These are phyloP conservation scores for Lentinus tigrinus DNA, from an alignment of 768 basidiomycete species.

Conservation along the genomic window DNA sequence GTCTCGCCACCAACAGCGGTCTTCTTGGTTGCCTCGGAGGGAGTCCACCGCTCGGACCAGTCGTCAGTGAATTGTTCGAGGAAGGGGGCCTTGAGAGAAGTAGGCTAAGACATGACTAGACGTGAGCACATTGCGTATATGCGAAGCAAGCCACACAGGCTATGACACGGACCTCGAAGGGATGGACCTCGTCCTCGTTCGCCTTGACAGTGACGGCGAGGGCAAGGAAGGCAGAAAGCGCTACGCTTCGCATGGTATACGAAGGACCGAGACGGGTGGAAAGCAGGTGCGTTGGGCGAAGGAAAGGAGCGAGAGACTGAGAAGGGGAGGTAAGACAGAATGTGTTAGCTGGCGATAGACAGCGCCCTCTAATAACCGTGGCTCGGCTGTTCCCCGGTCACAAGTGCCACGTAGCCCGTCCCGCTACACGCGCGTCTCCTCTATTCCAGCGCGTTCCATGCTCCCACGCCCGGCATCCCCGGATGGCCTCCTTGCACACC, in stretches of 20 bases:
- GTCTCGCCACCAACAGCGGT: constrained; percentile 94
- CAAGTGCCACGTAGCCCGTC: constrained; percentile 42
- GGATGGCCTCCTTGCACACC: background rate
- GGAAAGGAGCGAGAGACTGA: constrained; percentile 21
- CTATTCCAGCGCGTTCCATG: constrained; percentile 33
- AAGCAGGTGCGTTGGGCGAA: constrained; percentile 32
- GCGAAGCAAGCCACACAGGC: background rate
- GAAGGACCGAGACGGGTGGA: constrained; percentile 59
- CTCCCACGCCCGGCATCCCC: constrained; percentile 32
- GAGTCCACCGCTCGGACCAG: constrained; percentile 91
- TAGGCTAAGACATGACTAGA: constrained; percentile 47
- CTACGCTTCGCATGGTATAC: constrained; percentile 85
- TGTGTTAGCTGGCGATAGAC: constrained; percentile 3
- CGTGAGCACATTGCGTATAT: constrained; percentile 1
- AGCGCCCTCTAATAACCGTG: constrained; percentile 32
- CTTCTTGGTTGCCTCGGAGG: constrained; percentile 97
- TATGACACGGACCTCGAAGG: constrained; percentile 57
- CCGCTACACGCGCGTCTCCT: background rate
- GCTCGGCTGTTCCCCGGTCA: constrained; percentile 29
- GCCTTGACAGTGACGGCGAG: constrained; percentile 65
- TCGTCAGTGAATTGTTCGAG: constrained; percentile 94
- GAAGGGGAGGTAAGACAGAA: constrained; percentile 11
- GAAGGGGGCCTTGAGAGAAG: constrained; percentile 83
- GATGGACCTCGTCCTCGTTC: constrained; percentile 54
- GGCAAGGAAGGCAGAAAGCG: constrained; percentile 71